These are phyloP conservation scores for Diplodia seriata DNA, from an alignment of 2,329 filamentous ascomycete species.

Conservation along the genomic window DNA sequence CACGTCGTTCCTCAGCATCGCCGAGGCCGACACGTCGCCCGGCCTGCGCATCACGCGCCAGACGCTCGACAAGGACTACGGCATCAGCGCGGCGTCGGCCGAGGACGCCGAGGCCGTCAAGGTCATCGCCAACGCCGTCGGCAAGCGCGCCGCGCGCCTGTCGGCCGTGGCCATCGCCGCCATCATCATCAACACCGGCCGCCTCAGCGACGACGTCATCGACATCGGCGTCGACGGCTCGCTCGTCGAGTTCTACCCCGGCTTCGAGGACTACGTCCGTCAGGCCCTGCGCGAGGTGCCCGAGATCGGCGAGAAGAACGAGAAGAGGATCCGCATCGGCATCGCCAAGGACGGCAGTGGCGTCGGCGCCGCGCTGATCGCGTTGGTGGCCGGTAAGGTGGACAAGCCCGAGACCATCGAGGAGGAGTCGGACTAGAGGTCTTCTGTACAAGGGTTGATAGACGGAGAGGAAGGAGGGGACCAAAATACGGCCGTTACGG, in stretches of 20 bases:
- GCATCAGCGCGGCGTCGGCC: slow-evolving; percentile 75
- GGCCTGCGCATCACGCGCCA: slow-evolving; percentile 77
- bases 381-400: slow-evolving; percentile 76
- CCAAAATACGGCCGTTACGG: neutral
- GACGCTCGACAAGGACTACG: slow-evolving; percentile 76
- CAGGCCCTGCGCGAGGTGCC: slow-evolving; percentile 79
- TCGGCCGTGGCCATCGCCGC: slow-evolving; percentile 87
- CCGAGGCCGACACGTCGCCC: slow-evolving; percentile 78
- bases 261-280: slow-evolving; percentile 86
- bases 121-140: slow-evolving; percentile 80
- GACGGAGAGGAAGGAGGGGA: neutral
- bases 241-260: slow-evolving; percentile 93
- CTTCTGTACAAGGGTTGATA: neutral
- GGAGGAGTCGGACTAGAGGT: slow-evolving; percentile 2
- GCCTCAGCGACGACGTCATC: slow-evolving; percentile 72
- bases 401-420: slow-evolving; percentile 26
- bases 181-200: slow-evolving; percentile 80
- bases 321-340: slow-evolving; percentile 88
- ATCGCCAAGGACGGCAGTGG: slow-evolving; percentile 97
- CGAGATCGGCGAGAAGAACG: slow-evolving; percentile 77
- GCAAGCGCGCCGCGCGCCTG: slow-evolving; percentile 84
- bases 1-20: slow-evolving; percentile 85
- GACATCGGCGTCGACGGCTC: slow-evolving; percentile 96
- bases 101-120: slow-evolving; percentile 92
- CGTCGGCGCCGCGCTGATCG: slow-evolving; percentile 94